These are phyloP conservation scores for Mucor saturninus DNA, from an alignment of 371 early-diverging fungal genomes.

Conservation along the genomic window DNA sequence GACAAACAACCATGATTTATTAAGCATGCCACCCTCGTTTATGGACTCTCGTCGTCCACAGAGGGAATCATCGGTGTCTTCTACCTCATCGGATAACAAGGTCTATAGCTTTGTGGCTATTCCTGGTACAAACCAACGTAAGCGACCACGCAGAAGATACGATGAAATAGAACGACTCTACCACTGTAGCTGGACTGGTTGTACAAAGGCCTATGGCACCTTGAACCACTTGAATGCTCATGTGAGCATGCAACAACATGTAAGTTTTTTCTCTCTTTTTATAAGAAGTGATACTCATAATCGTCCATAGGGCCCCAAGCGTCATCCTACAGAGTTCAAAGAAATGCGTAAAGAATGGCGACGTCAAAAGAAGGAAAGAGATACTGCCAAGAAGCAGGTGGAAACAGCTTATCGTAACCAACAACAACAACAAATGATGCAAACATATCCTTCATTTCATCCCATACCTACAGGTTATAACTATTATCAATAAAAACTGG, in stretches of 20 bases:
- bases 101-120: conserved; percentile 68
- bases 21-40: not conserved
- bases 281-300: not conserved
- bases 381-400: conserved; percentile 31
- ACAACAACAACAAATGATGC: conserved; percentile 24
- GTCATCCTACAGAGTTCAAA: conserved; percentile 65
- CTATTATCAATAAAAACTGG: conserved; percentile 19
- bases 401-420: conserved; percentile 23
- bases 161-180: conserved; percentile 78
- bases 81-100: conserved; percentile 47
- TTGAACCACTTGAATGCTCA: conserved; percentile 78
- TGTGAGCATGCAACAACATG: conserved; percentile 78
- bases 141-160: conserved; percentile 69
- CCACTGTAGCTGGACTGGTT: conserved; percentile 66
- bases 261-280: conserved; percentile 29
- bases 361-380: conserved; percentile 47
- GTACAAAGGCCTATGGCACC: conserved; percentile 76
- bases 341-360: conserved; percentile 64
- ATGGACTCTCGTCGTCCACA: not conserved
- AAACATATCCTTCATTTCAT: conserved; percentile 8
- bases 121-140: conserved; percentile 67
- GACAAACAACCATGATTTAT: not conserved
- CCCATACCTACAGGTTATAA: not conserved
- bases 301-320: conserved; percentile 45
- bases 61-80: conserved; percentile 41